Base-by-base conservation (phyloP, 495 filamentous ascomycete genomes). In the Pseudoneurospora amorphoporcata region DNA sequence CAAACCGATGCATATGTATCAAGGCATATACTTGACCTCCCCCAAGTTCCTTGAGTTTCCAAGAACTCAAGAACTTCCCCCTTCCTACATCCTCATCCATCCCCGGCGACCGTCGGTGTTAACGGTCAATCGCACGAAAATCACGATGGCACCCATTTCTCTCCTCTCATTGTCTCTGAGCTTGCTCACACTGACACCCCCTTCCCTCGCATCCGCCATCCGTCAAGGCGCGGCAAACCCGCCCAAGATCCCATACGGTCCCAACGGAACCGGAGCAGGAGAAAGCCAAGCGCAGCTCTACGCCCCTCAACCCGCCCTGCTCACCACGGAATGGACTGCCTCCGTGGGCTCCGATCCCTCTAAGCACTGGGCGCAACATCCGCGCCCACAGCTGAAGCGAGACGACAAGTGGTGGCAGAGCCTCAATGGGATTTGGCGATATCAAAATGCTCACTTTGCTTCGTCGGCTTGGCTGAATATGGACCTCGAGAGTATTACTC, bases 391-490 rank as follows among this genome's bases (percentile, higher is more conserved):
- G 73, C 82, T 90, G 45, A 78, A 85, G 68, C 85, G 90, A 2
- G 80, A 85, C 5, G 75, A 84, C 23, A 65, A 65, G 14, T 65
- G 53, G 53, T 92, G 90, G 90, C 79, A 88, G 78, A 90, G 81
- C 42, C 81, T 91, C 40, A 91, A 92, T 75, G 90, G 90, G 0
- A 82, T 92, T 17, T 92, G 90, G 90, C 85, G 86, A n/a, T 91
- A 88, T 74, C 83, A 86, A 72, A 65, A 65, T 17, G 10, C 35
- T 3, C 6, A 65, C 14, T 65, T 65, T 65, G 53, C 53, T 12
- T 65, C 53, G 14, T 65, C 53, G 53, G 53, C 53, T 2, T 3
- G 12, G 29, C 35, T 17, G 23, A 65, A 16, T 17, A 6, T 1
- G 29, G 14, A 65, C 29, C 17, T 65, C 2, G 14, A 14, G 12